Evolutionary conservation across 148 eudicot species (phyloP), one percentile per base, ranked within the genome.

Genomic region (Salicornia ramosissima): DNA sequence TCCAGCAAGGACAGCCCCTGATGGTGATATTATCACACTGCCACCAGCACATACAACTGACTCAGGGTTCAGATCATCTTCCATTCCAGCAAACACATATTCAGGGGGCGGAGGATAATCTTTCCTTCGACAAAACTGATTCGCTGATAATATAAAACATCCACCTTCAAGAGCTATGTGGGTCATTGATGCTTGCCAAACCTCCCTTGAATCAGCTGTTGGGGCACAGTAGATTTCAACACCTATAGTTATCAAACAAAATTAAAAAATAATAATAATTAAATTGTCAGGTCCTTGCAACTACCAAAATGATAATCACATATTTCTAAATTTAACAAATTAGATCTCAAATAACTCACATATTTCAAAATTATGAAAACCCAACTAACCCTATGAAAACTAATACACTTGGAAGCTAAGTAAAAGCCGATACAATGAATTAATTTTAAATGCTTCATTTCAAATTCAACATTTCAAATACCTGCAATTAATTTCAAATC

Each of bases 201-300:
- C 68, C 1, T 88, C 89, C 72, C 95, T 84, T 26, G 96, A 65
- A 86, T 93, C 98, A 73, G 96, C 98, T 10, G 98, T 93, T 13
- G 96, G 98, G n/a, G 98, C 98, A 82, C 98, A 93, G 46, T 88
- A 93, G 74, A 93, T 90, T 77, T 93, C 98, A 79, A 93, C 79
- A 55, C 98, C 98, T 92, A 72, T 33, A 80, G 36, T 58, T 62
- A 67, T 52, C 22, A 36, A 26, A 25, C n/a, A n/a, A n/a, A n/a
- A n/a, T n/a, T n/a, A n/a, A n/a, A n/a, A n/a, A n/a, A 28, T 26
- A 22, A 24, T 40, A 13, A 40, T 6, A 13, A 46, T 11, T 46
- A 46, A 46, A 46, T 14, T 18, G 47, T 71, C 47, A 77, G 47
- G 13, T 54, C 16, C 25, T 46, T 25, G 21, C 58, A 49, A 21